A percentile compares a stretch with the other conserved stretches of the same genome.
phyloP scores from a whole-genome alignment of 805 yeast genomes.

The Saccharomycopsis capsularis region DNA sequence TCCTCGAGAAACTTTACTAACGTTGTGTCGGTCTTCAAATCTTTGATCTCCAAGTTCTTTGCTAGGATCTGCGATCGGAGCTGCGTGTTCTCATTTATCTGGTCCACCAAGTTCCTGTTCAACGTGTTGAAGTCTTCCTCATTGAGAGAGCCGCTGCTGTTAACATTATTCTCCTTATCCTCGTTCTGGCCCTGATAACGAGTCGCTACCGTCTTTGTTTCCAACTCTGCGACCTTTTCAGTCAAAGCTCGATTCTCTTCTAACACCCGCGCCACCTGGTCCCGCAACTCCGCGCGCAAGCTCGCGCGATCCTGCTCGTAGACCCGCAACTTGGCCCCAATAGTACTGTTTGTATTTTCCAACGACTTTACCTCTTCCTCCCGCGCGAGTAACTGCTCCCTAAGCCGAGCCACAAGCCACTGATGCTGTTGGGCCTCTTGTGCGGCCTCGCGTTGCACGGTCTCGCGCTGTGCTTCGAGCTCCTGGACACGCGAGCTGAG shows the following conservation, averaged over 20 bases:
- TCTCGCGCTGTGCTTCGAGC: background rate
- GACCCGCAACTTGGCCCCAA: background rate
- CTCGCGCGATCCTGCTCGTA: background rate
- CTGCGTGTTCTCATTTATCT: background rate
- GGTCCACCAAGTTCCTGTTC: background rate
- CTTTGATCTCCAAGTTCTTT: conserved; percentile 27
- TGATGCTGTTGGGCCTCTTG: background rate
- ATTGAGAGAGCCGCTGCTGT: background rate
- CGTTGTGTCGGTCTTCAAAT: conserved; percentile 29
- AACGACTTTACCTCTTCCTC: conserved; percentile 3
- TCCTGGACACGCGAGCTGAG: background rate
- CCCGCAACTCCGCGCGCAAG: conserved; percentile 1
- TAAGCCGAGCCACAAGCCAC: conserved; percentile 3
- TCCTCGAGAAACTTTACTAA: conserved; percentile 48
- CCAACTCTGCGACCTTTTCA: background rate
- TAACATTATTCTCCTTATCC: background rate
- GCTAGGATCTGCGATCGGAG: conserved; percentile 24
- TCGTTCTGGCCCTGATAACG: too few relatives aligned
- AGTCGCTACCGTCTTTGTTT: background rate
- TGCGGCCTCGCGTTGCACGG: background rate
- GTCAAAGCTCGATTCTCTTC: background rate
- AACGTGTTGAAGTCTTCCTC: background rate
- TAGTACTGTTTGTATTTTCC: background rate
- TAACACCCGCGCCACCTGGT: background rate
- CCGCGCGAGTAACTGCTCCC: background rate